phyloP scores from a whole-genome alignment of 306 rosid species.

The Malus orientalis region DNA sequence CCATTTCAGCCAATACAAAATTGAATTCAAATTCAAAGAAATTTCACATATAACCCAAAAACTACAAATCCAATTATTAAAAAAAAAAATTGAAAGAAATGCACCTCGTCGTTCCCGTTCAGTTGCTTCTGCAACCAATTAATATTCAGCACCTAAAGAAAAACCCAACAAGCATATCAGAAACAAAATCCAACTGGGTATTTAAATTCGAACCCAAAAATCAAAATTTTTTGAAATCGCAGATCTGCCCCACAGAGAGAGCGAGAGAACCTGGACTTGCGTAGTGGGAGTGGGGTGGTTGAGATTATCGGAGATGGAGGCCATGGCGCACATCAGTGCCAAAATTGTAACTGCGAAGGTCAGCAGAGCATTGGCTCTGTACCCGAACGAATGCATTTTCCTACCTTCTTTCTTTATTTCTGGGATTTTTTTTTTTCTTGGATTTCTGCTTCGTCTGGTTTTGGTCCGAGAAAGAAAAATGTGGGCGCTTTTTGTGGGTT shows the following conservation, averaged over 20 bases:
- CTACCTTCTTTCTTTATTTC: not conserved
- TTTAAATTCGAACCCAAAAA: not conserved
- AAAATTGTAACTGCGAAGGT: conserved; percentile 76
- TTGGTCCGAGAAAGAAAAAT: not conserved
- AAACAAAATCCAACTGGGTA: conserved; percentile 6
- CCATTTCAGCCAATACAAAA: not conserved
- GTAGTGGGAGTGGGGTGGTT: conserved; percentile 60
- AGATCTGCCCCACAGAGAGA: conserved; percentile 13
- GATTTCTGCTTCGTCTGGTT: not conserved
- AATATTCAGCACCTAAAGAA: conserved; percentile 55
- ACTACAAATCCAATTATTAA: not conserved
- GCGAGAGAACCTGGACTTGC: conserved; percentile 50
- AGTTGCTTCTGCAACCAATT: conserved; percentile 94
- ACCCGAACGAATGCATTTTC: conserved; percentile 82
- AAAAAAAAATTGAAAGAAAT: not conserved
- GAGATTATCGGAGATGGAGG: conserved; percentile 69
- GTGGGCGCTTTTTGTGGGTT: no score
- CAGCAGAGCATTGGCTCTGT: conserved; percentile 74
- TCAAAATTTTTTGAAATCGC: not conserved
- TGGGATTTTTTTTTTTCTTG: not conserved
- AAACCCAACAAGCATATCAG: not conserved
- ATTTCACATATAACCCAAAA: not conserved
- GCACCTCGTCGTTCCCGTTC: conserved; percentile 84
- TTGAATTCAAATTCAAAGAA: not conserved
- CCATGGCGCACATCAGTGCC: conserved; percentile 73